phyloP scores from a whole-genome alignment of 768 basidiomycete species.

The Amanita jacksonii region DNA sequence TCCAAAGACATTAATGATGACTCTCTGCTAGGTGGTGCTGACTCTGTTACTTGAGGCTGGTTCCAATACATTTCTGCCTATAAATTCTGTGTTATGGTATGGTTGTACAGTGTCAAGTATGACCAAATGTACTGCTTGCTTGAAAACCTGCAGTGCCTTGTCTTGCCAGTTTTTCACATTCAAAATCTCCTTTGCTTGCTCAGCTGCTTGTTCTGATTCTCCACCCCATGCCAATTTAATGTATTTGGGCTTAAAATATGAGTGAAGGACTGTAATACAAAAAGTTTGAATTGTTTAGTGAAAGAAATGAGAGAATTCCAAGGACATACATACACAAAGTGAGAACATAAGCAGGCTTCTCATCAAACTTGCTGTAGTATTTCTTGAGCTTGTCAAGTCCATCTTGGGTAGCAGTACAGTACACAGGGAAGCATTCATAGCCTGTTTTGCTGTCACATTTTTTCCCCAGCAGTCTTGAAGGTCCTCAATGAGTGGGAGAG shows the following conservation, averaged over 20 bases:
- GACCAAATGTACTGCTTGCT: background rate
- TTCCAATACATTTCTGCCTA: background rate
- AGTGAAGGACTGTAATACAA: constrained; percentile 23
- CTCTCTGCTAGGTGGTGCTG: no score
- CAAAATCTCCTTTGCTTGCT: background rate
- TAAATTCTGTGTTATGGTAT: background rate
- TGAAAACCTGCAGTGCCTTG: background rate
- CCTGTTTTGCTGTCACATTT: no score
- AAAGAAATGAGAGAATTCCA: background rate
- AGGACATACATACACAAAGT: background rate
- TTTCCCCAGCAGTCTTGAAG: no score
- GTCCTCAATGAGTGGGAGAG: constrained; percentile 18
- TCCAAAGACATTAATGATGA: no score
- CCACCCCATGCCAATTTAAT: constrained; percentile 3
- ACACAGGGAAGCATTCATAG: background rate
- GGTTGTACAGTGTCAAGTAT: background rate
- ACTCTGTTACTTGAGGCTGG: no score
- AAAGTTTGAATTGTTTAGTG: no score
- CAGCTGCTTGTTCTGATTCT: background rate
- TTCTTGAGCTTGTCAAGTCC: no score
- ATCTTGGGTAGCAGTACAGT: no score
- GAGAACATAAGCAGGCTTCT: no score
- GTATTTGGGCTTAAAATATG: constrained; percentile 22
- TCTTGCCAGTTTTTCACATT: constrained; percentile 3
- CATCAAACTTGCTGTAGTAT: no score